Conservation (phyloP, 2,329 filamentous ascomycete genomes). For the Fusarium gaditjirri region DNA sequence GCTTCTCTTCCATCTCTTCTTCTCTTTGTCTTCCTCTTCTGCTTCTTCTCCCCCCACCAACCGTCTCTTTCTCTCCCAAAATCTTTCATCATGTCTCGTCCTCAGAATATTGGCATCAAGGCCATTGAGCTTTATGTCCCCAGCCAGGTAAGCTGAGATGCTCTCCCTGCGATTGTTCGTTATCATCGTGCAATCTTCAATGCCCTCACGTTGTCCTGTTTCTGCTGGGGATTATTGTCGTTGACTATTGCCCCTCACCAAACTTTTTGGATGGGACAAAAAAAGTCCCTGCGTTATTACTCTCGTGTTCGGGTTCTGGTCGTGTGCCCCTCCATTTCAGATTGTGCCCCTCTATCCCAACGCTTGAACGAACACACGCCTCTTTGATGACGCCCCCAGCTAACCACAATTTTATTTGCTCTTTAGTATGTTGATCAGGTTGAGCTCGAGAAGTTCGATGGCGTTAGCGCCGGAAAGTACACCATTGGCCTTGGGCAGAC, state of each 20-base stretch:
- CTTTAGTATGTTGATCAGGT: slow-evolving; percentile 82
- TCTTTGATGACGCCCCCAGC: slow-evolving; percentile 39
- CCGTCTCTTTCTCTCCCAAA: slow-evolving; percentile 15
- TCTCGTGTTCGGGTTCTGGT: slow-evolving; percentile 33
- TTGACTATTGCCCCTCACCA: slow-evolving; percentile 37
- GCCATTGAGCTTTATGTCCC: slow-evolving; percentile 92
- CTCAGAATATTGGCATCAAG: slow-evolving; percentile 91
- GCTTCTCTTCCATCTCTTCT: slow-evolving; percentile 29
- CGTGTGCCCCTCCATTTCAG: slow-evolving; percentile 43
- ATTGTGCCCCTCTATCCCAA: slow-evolving; percentile 40
- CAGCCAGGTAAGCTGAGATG: slow-evolving; percentile 72
- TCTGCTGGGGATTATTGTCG: slow-evolving; percentile 20
- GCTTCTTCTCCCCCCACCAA: slow-evolving; percentile 15
- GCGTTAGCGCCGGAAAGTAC: slow-evolving; percentile 84
- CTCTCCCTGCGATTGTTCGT: slow-evolving; percentile 13
- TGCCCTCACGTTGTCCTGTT: slow-evolving; percentile 13
- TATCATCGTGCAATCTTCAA: slow-evolving; percentile 4
- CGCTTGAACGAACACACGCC: slow-evolving; percentile 20
- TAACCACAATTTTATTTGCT: slow-evolving; percentile 38
- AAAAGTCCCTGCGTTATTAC: slow-evolving; percentile 37
- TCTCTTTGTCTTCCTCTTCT: slow-evolving; percentile 26
- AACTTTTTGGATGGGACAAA: slow-evolving; percentile 29
- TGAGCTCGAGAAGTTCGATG: slow-evolving; percentile 88
- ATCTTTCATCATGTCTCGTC: slow-evolving; percentile 72
- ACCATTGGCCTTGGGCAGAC: slow-evolving; percentile 92